phyloP scores from a whole-genome alignment of 371 early-diverging fungal genomes.

The Haplosporangium sp. region DNA sequence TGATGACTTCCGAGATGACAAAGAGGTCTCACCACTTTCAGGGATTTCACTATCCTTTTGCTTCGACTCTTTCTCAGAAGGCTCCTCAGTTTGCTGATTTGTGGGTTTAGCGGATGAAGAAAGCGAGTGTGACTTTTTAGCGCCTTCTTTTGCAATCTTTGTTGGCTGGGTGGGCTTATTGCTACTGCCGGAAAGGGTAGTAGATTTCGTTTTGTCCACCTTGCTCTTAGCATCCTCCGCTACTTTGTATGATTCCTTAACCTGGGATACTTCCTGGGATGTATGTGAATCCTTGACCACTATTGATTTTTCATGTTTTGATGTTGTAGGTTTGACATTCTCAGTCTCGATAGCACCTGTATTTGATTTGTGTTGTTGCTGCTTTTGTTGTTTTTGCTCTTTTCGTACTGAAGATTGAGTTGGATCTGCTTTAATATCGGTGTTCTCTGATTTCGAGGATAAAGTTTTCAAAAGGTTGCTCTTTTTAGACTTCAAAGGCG shows the following conservation, averaged over 20 bases:
- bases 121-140: not conserved
- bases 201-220: not conserved
- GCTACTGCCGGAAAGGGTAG: not conserved
- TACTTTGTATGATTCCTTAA: not conserved
- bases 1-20: slow-evolving; percentile 19
- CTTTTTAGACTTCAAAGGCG: not conserved
- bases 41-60: not conserved
- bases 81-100: not conserved
- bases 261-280: not conserved
- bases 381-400: not conserved
- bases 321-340: not conserved
- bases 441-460: not conserved
- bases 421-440: not conserved
- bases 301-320: slow-evolving; percentile 1
- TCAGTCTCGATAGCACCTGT: not conserved
- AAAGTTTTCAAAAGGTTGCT: not conserved
- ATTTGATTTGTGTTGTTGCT: not conserved
- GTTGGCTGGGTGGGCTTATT: slow-evolving; percentile 4
- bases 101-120: not conserved
- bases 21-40: not conserved
- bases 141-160: not conserved
- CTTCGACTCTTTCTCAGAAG: not conserved
- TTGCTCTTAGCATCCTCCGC: not conserved
- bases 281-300: slow-evolving; percentile 8
- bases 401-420: not conserved